Evolutionary conservation across 192 early-diverging fungal genomes (phyloP), one percentile per base, ranked within the genome.

Genomic region (Coemansia javaensis): DNA sequence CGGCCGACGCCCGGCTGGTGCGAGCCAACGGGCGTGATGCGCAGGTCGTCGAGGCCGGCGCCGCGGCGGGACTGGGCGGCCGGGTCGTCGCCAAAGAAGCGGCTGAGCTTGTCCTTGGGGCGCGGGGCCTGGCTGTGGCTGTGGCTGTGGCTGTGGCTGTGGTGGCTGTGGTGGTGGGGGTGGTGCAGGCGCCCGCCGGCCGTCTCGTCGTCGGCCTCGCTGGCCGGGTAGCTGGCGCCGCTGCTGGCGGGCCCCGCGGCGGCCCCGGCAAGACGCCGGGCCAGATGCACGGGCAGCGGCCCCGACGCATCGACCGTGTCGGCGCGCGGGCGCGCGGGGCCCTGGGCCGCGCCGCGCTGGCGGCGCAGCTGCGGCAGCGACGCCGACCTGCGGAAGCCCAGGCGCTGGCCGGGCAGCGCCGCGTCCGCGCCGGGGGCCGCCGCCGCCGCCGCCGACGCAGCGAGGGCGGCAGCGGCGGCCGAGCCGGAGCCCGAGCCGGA

Each of bases 41-140:
- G 43, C 27, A 61, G 56, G 5, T 73, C 63, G 1, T 65, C 62
- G 14, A 61, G 17, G 12, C 42, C 53, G 14, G 50, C 27, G 3
- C 63, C 50, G 11, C 63, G 69, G 14, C 54, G 54, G 25, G 56
- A 34, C 22, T 59, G 44, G 21, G 40, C 20, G 14, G 54, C 42
- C 18, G 75, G 56, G 41, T 83, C 80, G 31, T 79, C 81, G 11
- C 79, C 79, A 75, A 83, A 83, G 63, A 83, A 81, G 32, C 77
- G 78, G 34, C 66, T 66, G 7, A 83, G 44, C 47, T 83, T 83
- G 63, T 73, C 69, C 49, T 73, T 73, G 16, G 46, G 49, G 20
- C 63, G 69, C 32, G 41, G 10, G 4, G 53, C 53, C 40, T 56
- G 69, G 3, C 40, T 23, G 4, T 27, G 27, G 10, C 39, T 18